A percentile compares a stretch with the other conserved stretches of the same genome.
phyloP scores from a whole-genome alignment of 2,329 filamentous ascomycete species.

The Epichloe aotearoae region DNA sequence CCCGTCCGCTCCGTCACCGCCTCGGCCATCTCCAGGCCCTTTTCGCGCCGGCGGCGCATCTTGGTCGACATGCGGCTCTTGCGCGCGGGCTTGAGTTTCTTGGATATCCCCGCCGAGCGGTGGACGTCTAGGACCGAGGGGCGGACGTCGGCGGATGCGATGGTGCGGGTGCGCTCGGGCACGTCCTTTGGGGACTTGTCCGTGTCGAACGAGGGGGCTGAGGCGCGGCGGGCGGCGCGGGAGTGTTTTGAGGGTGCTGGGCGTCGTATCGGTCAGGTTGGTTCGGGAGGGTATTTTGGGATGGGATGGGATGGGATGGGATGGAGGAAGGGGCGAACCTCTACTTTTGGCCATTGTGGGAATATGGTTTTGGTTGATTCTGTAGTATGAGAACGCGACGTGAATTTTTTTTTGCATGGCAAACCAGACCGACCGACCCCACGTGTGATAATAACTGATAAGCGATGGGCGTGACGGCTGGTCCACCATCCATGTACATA shows the following conservation, averaged over 20 bases:
- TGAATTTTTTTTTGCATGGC: background rate
- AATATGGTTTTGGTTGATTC: background rate
- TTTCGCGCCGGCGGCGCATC: constrained; percentile 43
- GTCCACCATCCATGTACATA: background rate
- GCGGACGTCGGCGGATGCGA: constrained; percentile 21
- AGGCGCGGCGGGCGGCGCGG: constrained; percentile 59
- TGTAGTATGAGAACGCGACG: too few species aligned
- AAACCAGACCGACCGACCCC: background rate
- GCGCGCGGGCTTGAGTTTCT: constrained; percentile 47
- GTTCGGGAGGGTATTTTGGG: background rate
- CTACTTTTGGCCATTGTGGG: constrained; percentile 9
- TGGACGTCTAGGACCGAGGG: constrained; percentile 59
- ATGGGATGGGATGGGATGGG: background rate
- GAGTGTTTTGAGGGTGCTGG: constrained; percentile 55
- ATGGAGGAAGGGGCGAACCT: background rate
- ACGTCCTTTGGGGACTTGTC: constrained; percentile 58
- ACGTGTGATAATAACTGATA: background rate
- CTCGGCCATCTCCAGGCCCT: constrained; percentile 44
- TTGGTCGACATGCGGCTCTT: constrained; percentile 41
- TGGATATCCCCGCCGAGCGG: constrained; percentile 51
- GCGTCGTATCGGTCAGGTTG: background rate
- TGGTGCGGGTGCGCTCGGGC: constrained; percentile 13
- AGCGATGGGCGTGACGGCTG: background rate
- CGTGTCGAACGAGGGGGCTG: constrained; percentile 54
- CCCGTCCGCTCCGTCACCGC: constrained; percentile 46